phyloP scores from a whole-genome alignment of 2,329 filamentous ascomycete species.

The Fusarium pininemorale region DNA sequence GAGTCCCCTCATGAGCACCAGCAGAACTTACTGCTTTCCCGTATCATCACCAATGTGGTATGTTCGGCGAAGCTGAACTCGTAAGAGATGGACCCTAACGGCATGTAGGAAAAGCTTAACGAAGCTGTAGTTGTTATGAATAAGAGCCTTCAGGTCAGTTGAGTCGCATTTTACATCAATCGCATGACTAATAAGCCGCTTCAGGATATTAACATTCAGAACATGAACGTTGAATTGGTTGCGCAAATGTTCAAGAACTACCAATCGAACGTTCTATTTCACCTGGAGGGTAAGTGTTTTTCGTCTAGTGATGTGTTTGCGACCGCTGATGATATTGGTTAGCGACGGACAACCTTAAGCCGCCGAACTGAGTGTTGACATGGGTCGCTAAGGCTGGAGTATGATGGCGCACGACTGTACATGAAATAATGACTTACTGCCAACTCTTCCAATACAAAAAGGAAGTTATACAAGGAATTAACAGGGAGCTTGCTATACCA shows the following conservation, averaged over 20 bases:
- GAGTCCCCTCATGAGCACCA: constrained; percentile 98
- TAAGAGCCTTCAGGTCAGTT: constrained; percentile 80
- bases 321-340: constrained; percentile 9
- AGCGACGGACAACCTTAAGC: constrained; percentile 87
- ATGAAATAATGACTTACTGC: constrained; percentile 24
- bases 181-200: neutral
- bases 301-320: no score
- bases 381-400: neutral
- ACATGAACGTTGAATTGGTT: constrained; percentile 98
- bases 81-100: neutral
- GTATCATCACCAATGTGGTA: constrained; percentile 98
- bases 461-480: neutral
- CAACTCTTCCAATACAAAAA: neutral
- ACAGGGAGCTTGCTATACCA: neutral
- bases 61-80: constrained; percentile 48
- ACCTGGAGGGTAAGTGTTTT: constrained; percentile 80
- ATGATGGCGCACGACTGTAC: constrained; percentile 1
- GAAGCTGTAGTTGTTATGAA: constrained; percentile 94
- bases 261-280: constrained; percentile 96
- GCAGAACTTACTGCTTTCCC: constrained; percentile 90
- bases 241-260: constrained; percentile 99
- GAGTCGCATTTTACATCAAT: neutral
- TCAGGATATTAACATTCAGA: constrained; percentile 96
- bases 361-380: constrained; percentile 57
- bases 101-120: constrained; percentile 88